phyloP scores from a whole-genome alignment of 345 rosid genomes.

The Hirschfeldia incana region DNA sequence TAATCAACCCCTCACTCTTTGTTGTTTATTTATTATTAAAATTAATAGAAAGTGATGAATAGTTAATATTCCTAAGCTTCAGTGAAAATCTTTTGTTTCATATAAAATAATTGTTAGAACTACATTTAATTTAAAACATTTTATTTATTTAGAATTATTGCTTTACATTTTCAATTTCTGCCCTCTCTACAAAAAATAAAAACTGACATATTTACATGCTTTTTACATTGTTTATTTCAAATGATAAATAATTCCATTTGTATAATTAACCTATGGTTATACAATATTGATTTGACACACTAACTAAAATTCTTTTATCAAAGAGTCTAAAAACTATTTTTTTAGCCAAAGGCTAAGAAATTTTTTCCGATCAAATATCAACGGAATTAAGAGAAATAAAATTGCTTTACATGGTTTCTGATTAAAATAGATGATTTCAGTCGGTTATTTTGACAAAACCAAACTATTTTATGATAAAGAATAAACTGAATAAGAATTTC shows the following conservation, averaged over 20 bases:
- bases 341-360: neutral
- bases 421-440: too few species aligned
- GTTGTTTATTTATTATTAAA: too few species aligned
- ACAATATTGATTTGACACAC: neutral
- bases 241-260: neutral
- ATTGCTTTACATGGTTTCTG: neutral
- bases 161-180: neutral
- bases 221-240: neutral
- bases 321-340: neutral
- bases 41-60: too few species aligned
- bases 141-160: neutral
- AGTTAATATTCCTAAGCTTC: neutral
- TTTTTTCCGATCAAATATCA: neutral
- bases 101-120: neutral
- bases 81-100: neutral
- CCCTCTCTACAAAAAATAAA: neutral
- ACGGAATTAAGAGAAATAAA: too few species aligned
- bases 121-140: neutral
- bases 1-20: too few species aligned
- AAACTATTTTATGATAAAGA: neutral
- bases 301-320: too few species aligned
- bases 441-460: neutral
- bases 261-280: neutral
- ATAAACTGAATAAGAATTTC: neutral
- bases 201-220: neutral